Base-by-base conservation (phyloP, 257 asterid genomes). In the Solanum medicagineum region DNA sequence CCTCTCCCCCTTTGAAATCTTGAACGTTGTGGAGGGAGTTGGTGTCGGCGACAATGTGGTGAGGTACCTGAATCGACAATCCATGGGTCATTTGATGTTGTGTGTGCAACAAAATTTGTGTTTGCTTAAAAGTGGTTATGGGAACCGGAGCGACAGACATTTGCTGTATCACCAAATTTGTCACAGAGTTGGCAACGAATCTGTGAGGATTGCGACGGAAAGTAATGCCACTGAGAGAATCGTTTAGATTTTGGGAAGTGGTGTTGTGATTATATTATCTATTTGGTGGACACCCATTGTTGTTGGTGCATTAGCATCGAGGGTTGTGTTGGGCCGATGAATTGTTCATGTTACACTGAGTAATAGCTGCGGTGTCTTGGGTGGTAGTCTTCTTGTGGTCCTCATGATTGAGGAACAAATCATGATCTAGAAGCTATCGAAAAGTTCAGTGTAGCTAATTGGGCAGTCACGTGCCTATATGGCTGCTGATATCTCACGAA, bases 31-130 rank as follows among this genome's bases (percentile, higher is more conserved):
- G 49, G 49, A 44, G 49, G 10, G 49, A 44, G 49, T 56, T 56
- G 2, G 62, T 7, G 19, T 56, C 5, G 0, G 0, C 2, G 10
- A 0, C 8, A 17, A 17, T 56, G 14, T 7, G 0, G 24, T 56
- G 62, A 55, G 4, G 0, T 1, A 54, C 20, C n/a, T 15, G 20
- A 16, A 54, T 54, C 20, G 1, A 54, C 8, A 54, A 54, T 54
- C 59, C 59, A 54, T 3, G n/a, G 20, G 59, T 55, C 59, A 53
- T 53, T 53, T 13, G n/a, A 20, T 10, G 2, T 55, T 55, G 59
- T 55, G 7, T 55, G n/a, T 55, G 10, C 59, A 55, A 54, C 20
- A 54, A 54, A 54, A 0, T 0, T 54, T 54, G 0, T 8, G 5
- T 54, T 54, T 1, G 19, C 8, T 54, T 15, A 7, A 53, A 53